These are phyloP conservation scores for Agaricus sinodeliciosus DNA, from an alignment of 768 basidiomycete genomes.

Conservation along the genomic window DNA sequence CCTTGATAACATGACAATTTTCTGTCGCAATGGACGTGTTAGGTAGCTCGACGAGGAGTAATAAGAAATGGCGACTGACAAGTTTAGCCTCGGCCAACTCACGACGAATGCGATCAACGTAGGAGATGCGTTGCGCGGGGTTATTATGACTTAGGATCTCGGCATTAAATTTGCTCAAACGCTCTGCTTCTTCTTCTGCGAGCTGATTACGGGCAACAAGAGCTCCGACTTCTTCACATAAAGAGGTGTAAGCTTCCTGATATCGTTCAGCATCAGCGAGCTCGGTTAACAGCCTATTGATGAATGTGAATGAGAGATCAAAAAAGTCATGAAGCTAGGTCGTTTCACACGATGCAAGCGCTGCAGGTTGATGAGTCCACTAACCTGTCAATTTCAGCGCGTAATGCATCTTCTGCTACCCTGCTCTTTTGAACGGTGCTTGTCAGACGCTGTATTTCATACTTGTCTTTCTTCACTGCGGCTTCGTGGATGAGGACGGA, in stretches of 20 bases:
- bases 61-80: conserved; percentile 35
- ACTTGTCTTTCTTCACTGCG: conserved; percentile 39
- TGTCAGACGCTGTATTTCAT: conserved; percentile 40
- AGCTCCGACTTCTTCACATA: conserved; percentile 57
- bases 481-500: conserved; percentile 25
- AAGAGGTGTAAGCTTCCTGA: conserved; percentile 62
- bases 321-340: no score
- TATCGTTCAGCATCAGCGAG: conserved; percentile 57
- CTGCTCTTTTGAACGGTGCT: conserved; percentile 46
- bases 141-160: conserved; percentile 82
- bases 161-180: conserved; percentile 77
- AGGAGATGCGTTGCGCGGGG: conserved; percentile 79
- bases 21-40: conserved; percentile 24
- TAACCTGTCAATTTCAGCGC: conserved; percentile 63
- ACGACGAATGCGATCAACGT: conserved; percentile 75
- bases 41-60: background rate
- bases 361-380: conserved; percentile 18
- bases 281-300: conserved; percentile 36
- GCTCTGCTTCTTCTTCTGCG: conserved; percentile 72
- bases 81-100: conserved; percentile 80
- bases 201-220: conserved; percentile 67
- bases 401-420: conserved; percentile 61
- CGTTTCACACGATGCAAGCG: no score
- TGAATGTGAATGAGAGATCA: background rate
- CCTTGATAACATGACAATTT: conserved; percentile 37